Base-by-base conservation (phyloP, 1,284 basidiomycete genomes). In the Thecaphora frezii region DNA sequence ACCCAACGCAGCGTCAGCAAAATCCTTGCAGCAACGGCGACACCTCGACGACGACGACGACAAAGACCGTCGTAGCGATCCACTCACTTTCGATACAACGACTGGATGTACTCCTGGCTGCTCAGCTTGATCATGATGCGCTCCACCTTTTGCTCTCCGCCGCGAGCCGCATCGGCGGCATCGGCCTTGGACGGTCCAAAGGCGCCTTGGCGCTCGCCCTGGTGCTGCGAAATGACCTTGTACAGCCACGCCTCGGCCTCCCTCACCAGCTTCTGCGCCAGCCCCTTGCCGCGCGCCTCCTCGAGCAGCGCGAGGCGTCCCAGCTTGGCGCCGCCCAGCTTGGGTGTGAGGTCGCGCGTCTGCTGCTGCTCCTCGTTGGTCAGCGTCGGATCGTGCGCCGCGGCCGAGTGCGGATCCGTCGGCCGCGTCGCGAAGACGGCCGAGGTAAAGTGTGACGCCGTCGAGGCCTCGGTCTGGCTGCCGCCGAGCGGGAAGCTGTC, bases 71-170 rank as follows among this genome's bases (percentile, higher is more conserved):
- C 28, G 28, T 28, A 28, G 28, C 28, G n/a, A 28, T 28, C 7
- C 18, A 64, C 62, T 50, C 39, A 65, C 63, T 55, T 66, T 18
- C 53, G 46, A 39, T 66, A 66, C 26, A 66, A 62, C 16, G 45
- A 51, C 9, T 62, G 44, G 26, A 53, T 58, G 28, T 61, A 59
- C 30, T 62, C 51, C 53, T 66, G 64, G 46, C 64, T 66, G 49
- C 64, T 66, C 24, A 66, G 44, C 56, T 62, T 66, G 64, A 66
- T 62, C 16, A 66, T 38, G 39, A 66, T 66, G 25, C 58, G 52
- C 14, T 66, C 51, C 14, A 61, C 39, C 38, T 28, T 56, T 43
- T 54, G 18, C 5, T 39, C 7, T n/a, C 16, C n/a, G 18, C 18
- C 18, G 38, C 7, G 38, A n/a, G n/a, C 9, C 1, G 21, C 36